These are phyloP conservation scores for Wickerhamomyces xylosicus DNA, from an alignment of 805 yeast species.

Conservation along the genomic window DNA sequence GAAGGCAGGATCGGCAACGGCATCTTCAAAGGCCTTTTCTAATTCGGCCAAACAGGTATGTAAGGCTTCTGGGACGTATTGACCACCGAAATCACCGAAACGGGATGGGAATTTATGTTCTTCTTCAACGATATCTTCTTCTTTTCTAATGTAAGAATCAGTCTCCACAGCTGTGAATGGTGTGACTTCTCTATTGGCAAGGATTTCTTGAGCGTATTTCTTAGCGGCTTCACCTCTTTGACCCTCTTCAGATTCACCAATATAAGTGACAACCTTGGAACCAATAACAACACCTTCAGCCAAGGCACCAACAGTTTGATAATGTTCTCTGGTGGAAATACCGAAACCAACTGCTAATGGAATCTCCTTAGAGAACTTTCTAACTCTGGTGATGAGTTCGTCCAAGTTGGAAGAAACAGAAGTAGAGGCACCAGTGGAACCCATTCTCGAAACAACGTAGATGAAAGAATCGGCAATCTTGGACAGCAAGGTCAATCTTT, in stretches of 20 bases:
- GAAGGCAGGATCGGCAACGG: constrained; percentile 81
- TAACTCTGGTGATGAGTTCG: constrained; percentile 62
- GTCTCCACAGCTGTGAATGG: constrained; percentile 15
- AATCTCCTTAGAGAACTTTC: constrained; percentile 61
- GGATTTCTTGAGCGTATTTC: constrained; percentile 56
- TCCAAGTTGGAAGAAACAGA: constrained; percentile 54
- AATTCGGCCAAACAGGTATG: constrained; percentile 86
- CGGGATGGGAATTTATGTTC: constrained; percentile 59
- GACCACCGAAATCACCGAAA: constrained; percentile 97
- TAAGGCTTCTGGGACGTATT: constrained; percentile 94
- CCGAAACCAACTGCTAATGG: constrained; percentile 97
- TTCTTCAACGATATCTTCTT: constrained; percentile 36
- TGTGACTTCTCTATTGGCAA: constrained; percentile 42
- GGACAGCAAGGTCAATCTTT: constrained; percentile 67
- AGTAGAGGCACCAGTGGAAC: constrained; percentile 85
- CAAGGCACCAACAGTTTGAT: constrained; percentile 59
- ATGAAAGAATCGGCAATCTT: constrained; percentile 90
- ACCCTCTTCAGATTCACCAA: constrained; percentile 55
- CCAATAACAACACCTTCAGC: constrained; percentile 98
- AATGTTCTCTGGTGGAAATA: constrained; percentile 89
- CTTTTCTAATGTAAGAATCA: constrained; percentile 26
- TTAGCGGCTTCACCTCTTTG: constrained; percentile 52
- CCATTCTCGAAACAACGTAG: constrained; percentile 96
- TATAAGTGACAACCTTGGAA: constrained; percentile 62
- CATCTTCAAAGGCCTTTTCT: constrained; percentile 79